phyloP scores from a whole-genome alignment of 2,329 filamentous ascomycete species.

The Fusarium chlamydosporum region DNA sequence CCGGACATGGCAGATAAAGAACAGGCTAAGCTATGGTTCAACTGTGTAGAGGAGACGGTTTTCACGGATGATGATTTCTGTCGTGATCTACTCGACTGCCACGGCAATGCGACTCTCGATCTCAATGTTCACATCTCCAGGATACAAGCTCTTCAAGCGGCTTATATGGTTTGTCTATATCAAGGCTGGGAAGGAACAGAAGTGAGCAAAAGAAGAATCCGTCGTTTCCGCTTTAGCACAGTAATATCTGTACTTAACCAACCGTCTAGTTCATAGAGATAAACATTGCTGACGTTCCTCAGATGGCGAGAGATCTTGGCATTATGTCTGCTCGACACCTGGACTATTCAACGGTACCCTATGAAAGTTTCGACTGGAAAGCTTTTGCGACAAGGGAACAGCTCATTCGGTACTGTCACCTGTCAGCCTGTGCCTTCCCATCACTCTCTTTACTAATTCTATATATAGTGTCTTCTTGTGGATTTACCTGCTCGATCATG shows the following conservation, averaged over 20 bases:
- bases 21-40: constrained; percentile 11
- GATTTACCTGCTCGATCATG: constrained; percentile 5
- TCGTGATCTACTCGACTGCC: background rate
- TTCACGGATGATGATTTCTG: constrained; percentile 12
- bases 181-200: constrained; percentile 17
- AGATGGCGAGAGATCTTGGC: constrained; percentile 7
- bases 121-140: fast-evolving
- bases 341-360: background rate
- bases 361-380: background rate
- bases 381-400: constrained; percentile 9
- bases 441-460: background rate
- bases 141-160: constrained; percentile 1
- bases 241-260: background rate
- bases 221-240: background rate
- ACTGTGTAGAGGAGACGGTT: background rate
- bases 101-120: fast-evolving
- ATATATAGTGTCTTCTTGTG: background rate
- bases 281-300: too few relatives aligned
- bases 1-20: background rate
- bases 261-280: too few relatives aligned
- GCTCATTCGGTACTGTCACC: background rate
- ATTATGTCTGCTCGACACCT: constrained; percentile 4
- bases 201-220: background rate
- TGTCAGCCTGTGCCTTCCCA: fast-evolving
- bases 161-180: constrained; percentile 4